Base-by-base conservation (phyloP, 2,329 filamentous ascomycete species). In the Fusarium sp. region DNA sequence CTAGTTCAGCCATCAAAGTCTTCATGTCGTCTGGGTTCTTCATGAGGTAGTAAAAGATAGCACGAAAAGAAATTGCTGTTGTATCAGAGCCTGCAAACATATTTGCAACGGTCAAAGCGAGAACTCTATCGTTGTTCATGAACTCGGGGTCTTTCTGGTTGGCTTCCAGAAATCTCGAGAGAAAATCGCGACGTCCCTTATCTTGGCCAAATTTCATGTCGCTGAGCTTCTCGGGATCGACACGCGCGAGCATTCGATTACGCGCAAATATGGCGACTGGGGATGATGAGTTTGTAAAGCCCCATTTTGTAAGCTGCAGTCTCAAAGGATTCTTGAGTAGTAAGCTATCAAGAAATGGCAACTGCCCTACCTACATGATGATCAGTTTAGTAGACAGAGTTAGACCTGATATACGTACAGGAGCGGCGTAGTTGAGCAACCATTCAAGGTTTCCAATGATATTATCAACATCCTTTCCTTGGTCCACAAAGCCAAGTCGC, bases 1-100 rank as follows among this genome's bases (percentile, higher is more conserved):
- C 90, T 3, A 94, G 78, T 79, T 94, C 92, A 3, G 79, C 72
- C 72, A 87, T 85, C 53, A 93, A 80, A 20, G 84, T 85, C 3
- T 52, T 75, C 73, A 92, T 86, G 1, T 62, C 64, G 1, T 12
- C 6, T 0, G 48, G 62, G 8, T 67, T 48, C 26, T 54, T 70
- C 33, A 73, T 48, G 0, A 73, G 55, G 14, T 67, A 60, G 40
- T 73, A 70, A 13, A 72, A 70, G 5, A 73, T 60, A 1, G 69
- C 54, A 12, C 69, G 53, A 4, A 73, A 37, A 5, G 70, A 60
- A 9, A 73, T 73, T 1, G 66, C 70, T 0, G 70, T 73, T 1
- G 70, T 73, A 7, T 73, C 70, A 6, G 69, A 73, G 3, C 70
- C 70, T 0, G 70, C 70, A 56, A 70, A 73, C 56, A 73, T 73